These are phyloP conservation scores for Suillus sp. DNA, from an alignment of 768 basidiomycete genomes.

Conservation along the genomic window DNA sequence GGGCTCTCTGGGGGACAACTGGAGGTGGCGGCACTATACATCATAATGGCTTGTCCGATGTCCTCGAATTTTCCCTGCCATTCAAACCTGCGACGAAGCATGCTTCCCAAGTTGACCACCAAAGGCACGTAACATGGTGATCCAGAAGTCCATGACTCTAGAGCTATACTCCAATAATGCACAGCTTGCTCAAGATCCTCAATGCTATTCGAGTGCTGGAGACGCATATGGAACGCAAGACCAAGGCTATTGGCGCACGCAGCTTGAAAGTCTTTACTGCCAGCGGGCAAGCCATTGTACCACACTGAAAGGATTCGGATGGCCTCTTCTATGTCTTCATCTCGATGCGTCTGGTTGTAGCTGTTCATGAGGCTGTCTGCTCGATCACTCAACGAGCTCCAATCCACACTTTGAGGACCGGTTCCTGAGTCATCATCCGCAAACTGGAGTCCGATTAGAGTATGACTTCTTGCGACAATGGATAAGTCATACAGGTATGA, in stretches of 20 bases:
- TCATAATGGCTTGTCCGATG: constrained; percentile 22
- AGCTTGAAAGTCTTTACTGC: constrained; percentile 18
- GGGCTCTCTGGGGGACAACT: constrained; percentile 10
- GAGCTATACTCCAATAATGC: constrained; percentile 15
- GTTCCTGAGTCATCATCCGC: background rate
- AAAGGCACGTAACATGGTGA: constrained; percentile 20
- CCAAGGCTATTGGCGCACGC: constrained; percentile 25
- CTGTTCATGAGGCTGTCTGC: constrained; percentile 20
- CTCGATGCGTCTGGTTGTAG: constrained; percentile 24
- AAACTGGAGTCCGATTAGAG: background rate
- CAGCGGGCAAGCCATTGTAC: constrained; percentile 24
- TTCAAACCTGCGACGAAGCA: constrained; percentile 24
- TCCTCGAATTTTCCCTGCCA: constrained; percentile 23
- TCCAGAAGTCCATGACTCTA: constrained; percentile 17
- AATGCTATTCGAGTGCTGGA: constrained; percentile 21
- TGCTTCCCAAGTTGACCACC: constrained; percentile 20
- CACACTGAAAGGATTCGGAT: constrained; percentile 21
- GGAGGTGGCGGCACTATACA: constrained; percentile 14
- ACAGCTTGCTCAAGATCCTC: constrained; percentile 28
- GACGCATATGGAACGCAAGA: constrained; percentile 23
- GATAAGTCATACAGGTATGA: background rate
- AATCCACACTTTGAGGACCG: background rate
- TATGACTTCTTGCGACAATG: background rate
- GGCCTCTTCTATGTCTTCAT: constrained; percentile 30
- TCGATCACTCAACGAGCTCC: background rate